A percentile compares a stretch with the other conserved stretches of the same genome.
These are phyloP conservation scores for Zymoseptoria ardabiliae DNA, from an alignment of 2,329 filamentous ascomycete species.

Conservation along the genomic window DNA sequence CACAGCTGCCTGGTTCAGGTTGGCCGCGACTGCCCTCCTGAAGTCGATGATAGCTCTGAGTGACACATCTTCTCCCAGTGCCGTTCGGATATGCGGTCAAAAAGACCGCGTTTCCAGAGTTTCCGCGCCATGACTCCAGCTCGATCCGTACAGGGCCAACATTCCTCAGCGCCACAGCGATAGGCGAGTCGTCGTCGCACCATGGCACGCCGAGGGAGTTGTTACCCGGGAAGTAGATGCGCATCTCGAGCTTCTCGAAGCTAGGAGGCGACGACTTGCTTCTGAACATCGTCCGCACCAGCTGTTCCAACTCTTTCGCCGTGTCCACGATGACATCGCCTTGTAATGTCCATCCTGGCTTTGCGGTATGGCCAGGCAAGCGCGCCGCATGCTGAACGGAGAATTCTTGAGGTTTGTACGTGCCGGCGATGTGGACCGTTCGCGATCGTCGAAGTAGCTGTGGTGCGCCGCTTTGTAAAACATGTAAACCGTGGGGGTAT, in stretches of 20 bases:
- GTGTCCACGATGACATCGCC: conserved; percentile 18
- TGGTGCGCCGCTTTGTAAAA: conserved; percentile 33
- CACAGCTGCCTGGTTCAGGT: conserved; percentile 24
- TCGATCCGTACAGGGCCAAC: conserved; percentile 33
- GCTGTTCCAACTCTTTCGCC: conserved; percentile 25
- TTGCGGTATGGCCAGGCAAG: conserved; percentile 3
- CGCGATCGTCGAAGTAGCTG: conserved; percentile 34
- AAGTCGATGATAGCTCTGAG: conserved; percentile 15
- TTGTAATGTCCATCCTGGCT: conserved; percentile 10
- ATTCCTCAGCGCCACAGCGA: conserved; percentile 32
- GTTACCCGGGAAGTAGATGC: conserved; percentile 35
- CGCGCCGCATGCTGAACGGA: conserved; percentile 15
- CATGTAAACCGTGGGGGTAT: conserved; percentile 36
- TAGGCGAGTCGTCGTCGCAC: conserved; percentile 32
- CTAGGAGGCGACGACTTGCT: conserved; percentile 11
- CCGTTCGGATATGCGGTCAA: conserved; percentile 16
- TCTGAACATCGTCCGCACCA: conserved; percentile 30
- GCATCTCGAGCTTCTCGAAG: conserved; percentile 31
- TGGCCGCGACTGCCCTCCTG: conserved; percentile 22
- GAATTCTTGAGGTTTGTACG: conserved; percentile 25
- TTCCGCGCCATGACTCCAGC: conserved; percentile 29
- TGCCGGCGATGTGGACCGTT: conserved; percentile 35
- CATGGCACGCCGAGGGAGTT: conserved; percentile 34
- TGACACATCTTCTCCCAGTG: conserved; percentile 14
- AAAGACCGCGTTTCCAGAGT: conserved; percentile 27